Base-by-base conservation (phyloP, 352 stramenopile species). In the Phytophthora europaea region DNA sequence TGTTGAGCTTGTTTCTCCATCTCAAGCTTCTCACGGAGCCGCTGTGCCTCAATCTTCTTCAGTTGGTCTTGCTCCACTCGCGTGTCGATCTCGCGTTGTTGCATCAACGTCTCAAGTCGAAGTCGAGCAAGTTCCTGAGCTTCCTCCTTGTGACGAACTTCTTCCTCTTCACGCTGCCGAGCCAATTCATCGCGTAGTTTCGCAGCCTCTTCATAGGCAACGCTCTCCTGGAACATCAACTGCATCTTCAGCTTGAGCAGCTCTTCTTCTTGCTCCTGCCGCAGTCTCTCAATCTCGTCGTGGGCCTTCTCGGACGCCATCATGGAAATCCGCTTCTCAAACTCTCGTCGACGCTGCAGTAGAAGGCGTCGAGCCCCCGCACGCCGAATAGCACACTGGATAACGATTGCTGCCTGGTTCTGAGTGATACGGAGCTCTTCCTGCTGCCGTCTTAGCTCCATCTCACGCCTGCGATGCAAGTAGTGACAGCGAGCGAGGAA, bases 221-320 rank as follows among this genome's bases (percentile, higher is more conserved):
- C 65, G 50, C 65, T 82, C 36, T 86, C 77, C 38, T 96, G 85
- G 22, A 87, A 67, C 66, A 86, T 55, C 2, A 96, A 62, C 68
- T 96, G 80, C 65, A 91, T 69, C 53, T 91, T 89, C 6, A 94
- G 81, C 57, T 83, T 79, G 2, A 75, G 71, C 2, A 96, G 50
- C 23, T 96, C 89, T 45, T 82, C 78, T 48, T 96, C 89, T 67
- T 94, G 89, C 55, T 96, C 84, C 36, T 84, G 60, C 0, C 89
- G 86, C 10, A 94, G 71, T 18, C 81, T 78, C 60, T 93, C 89
- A 57, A 96, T 96, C 75, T 94, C 89, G 40, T 94, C 84, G 36
- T 88, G 76, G 6, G 89, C 89, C 58, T 94, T 94, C 62, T 94
- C 89, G 1, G 83, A 92, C 4, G 86, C 86, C 85, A 96, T 93